Base-by-base conservation (phyloP, 2,329 filamentous ascomycete species). In the Trichoderma pleuroti region DNA sequence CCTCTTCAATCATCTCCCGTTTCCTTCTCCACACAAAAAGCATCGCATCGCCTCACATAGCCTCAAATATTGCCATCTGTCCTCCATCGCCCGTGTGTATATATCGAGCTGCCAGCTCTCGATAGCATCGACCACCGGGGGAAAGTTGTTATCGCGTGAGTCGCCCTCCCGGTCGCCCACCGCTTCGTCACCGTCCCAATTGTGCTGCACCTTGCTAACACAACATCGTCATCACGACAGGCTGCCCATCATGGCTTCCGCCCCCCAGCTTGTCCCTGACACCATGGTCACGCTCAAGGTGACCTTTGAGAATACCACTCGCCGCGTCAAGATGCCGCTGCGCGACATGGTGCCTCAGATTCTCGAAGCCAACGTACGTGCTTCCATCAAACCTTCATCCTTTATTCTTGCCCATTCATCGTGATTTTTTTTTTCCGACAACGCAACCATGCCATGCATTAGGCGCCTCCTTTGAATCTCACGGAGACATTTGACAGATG, bases 281-380 rank as follows among this genome's bases (percentile, higher is more conserved):
- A 74, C 77, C 74, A 74, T 77, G 73, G 92, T 98, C 82, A 93
- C 92, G 74, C 85, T 98, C 83, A 98, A 98, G 85, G 87, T 97
- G 78, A 88, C 89, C 77, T 89, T 92, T 78, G 89, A 94, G 78
- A 93, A 93, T 72, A 84, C 83, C 77, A 92, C 90, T 77, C 90
- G 92, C 77, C 92, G 94, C 76, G 92, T 97, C 84, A 98, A 97
- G 87, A 87, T 98, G 74, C 92, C 93, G 70, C 87, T 98, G 78
- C 90, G 91, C 79, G 95, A 98, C 75, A 90, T 98, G 70, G 89
- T 89, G 73, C 89, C 92, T 63, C 85, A 84, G 74, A 86, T 89
- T 60, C 88, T 99, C 49, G 93, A 94, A 76, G 85, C 89, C 77
- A 97, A 95, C 89, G 96, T 98, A 88, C 80, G 92, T 87, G 75